These are phyloP conservation scores for Colletotrichum shisoi DNA, from an alignment of 2,329 filamentous ascomycete genomes.

Conservation along the genomic window DNA sequence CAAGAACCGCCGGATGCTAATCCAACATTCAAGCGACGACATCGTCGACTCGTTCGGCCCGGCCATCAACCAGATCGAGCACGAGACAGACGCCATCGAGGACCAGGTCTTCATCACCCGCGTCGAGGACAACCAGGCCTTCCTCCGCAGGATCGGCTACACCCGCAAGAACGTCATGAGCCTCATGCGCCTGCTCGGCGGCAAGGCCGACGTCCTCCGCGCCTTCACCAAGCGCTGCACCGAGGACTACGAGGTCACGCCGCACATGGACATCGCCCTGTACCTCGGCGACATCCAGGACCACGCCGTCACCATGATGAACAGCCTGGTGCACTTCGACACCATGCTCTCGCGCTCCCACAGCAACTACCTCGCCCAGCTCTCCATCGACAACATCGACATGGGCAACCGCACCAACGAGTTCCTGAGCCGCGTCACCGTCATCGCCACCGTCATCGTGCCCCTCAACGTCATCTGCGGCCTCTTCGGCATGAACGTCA, in stretches of 20 bases:
- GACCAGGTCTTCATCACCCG: constrained; percentile 94
- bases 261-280: constrained; percentile 93
- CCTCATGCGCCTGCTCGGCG: constrained; percentile 87
- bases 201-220: constrained; percentile 95
- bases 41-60: constrained; percentile 96
- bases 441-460: constrained; percentile 91
- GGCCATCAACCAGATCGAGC: constrained; percentile 84
- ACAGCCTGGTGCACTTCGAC: constrained; percentile 92
- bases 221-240: constrained; percentile 99
- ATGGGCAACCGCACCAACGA: constrained; percentile 88
- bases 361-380: constrained; percentile 93
- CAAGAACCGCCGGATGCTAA: constrained; percentile 2
- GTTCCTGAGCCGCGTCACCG: constrained; percentile 91
- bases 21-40: constrained; percentile 70
- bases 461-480: constrained; percentile 91
- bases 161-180: constrained; percentile 95
- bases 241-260: constrained; percentile 93
- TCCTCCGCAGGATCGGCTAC: constrained; percentile 87
- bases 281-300: constrained; percentile 98
- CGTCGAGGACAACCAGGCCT: constrained; percentile 85
- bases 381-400: constrained; percentile 88
- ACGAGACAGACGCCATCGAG: constrained; percentile 90
- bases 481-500: constrained; percentile 86
- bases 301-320: constrained; percentile 99
- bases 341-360: constrained; percentile 96